Base-by-base conservation (phyloP, 164 flowering plant genomes). In the Nymphaea thermarum region DNA sequence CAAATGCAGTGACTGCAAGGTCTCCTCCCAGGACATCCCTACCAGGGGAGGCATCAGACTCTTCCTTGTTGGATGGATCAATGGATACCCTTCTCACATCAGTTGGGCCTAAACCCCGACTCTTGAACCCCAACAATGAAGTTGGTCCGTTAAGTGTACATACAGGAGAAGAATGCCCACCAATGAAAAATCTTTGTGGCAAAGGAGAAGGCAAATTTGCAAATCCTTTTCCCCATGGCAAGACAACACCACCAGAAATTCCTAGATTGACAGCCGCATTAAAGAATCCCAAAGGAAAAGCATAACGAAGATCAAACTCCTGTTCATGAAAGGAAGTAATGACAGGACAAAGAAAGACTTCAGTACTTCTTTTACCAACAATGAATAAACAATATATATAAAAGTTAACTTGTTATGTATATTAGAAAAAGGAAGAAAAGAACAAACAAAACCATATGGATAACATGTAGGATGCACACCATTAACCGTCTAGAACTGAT, bases 271-370 rank as follows among this genome's bases (percentile, higher is more conserved):
- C 74, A 1, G 97, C 98, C 71, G 95, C 79, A 69, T 71, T 79
- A 67, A 73, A 83, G 68, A 86, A 86, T 12, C 97, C 94, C 77
- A 93, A 73, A 8, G 98, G 98, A 4, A 91, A 8, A 67, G 98
- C 96, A 85, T 67, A 89, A 18, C 93, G 96, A 70, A 93, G 73
- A 83, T 89, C 98, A 68, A 87, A 72, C 69, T 91, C 98, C 98
- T 93, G 90, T 68, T 53, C 65, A 77, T 43, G 72, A 25, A 68
- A 59, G 45, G 45, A 53, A 10, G 53, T 45, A 5, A 45, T 45
- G 53, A 45, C 53, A 5, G 53, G 10, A 45, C 10, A 25, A 25
- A 25, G 36, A 25, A 25, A 25, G 36, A 25, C 36, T 25, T 25
- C 36, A 25, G 36, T 25, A 25, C 36, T 25, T 25, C 36, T 25